These are phyloP conservation scores for Oropetium thomaeum DNA, from an alignment of 176 grass and related monocot genomes.

Conservation along the genomic window DNA sequence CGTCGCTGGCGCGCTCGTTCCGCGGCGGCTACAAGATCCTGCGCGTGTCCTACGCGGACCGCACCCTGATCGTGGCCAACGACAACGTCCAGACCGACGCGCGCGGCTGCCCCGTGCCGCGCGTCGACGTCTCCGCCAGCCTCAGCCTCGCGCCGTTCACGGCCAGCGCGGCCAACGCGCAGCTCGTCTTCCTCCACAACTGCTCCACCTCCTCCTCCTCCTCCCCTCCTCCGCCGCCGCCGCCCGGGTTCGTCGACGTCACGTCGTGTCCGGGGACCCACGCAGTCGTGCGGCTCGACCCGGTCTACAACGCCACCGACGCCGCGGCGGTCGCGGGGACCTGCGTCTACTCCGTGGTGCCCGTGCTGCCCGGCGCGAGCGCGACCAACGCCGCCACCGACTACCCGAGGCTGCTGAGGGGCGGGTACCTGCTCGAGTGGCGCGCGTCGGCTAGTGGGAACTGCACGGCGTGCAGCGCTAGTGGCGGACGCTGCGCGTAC, in stretches of 20 bases:
- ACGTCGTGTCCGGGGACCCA: conserved; percentile 1
- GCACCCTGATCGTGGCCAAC: conserved; percentile 36
- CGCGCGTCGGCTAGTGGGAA: conserved; percentile 18
- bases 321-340: neutral
- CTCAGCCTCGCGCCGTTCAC: conserved; percentile 41
- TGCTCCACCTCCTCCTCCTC: conserved; percentile 46
- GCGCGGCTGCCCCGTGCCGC: conserved; percentile 30
- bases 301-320: neutral
- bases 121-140: conserved; percentile 43
- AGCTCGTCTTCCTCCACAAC: conserved; percentile 60
- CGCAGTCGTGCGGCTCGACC: conserved; percentile 24
- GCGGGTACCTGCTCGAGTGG: conserved; percentile 51
- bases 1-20: conserved; percentile 19
- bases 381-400: neutral
- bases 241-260: neutral
- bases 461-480: conserved; percentile 40
- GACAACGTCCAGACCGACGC: conserved; percentile 31
- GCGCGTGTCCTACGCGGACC: conserved; percentile 39
- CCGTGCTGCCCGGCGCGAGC: conserved; percentile 30
- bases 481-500: conserved; percentile 54
- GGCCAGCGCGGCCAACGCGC: conserved; percentile 32
- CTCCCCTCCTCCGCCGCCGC: conserved; percentile 34
- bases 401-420: conserved; percentile 32
- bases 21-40: conserved; percentile 34
- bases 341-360: conserved; percentile 21